phyloP scores from a whole-genome alignment of 1,284 basidiomycete genomes.

The Ustilago nuda region DNA sequence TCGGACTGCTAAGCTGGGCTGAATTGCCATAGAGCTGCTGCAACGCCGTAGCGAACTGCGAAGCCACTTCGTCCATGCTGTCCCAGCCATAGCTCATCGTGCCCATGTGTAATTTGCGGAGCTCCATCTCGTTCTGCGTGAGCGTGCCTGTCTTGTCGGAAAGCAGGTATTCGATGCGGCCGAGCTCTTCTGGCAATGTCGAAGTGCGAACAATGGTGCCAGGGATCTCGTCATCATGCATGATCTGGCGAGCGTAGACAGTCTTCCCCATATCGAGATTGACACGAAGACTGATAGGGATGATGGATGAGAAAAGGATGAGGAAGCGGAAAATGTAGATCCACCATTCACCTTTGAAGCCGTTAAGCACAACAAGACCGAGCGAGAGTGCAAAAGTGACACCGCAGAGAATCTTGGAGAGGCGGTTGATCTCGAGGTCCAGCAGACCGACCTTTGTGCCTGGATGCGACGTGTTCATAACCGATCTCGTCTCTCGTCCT shows the following conservation, averaged over 20 bases:
- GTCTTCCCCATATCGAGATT: slow-evolving; percentile 99
- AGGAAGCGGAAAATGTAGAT: slow-evolving; percentile 96
- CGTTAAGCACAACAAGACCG: slow-evolving; percentile 92
- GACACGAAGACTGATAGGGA: slow-evolving; percentile 97
- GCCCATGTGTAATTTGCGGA: slow-evolving; percentile 98
- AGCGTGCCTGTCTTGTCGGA: slow-evolving; percentile 98
- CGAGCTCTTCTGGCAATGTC: slow-evolving; percentile 95
- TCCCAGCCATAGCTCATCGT: slow-evolving; percentile 97
- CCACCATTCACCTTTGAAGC: slow-evolving; percentile 95
- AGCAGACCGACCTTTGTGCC: slow-evolving; percentile 92
- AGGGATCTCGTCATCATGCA: slow-evolving; percentile 91
- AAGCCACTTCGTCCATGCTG: slow-evolving; percentile 96
- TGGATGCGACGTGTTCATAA: slow-evolving; percentile 99
- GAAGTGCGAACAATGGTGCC: slow-evolving; percentile 95
- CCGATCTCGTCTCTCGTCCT: slow-evolving; percentile 91
- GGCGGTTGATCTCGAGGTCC: slow-evolving; percentile 92
- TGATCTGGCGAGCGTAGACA: slow-evolving; percentile 94
- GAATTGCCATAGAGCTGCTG: slow-evolving; percentile 64
- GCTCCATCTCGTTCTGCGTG: slow-evolving; percentile 99
- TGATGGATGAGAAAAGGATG: slow-evolving; percentile 97
- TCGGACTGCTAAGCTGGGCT: slow-evolving; percentile 31
- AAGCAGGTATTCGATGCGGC: slow-evolving; percentile 92
- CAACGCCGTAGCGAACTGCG: slow-evolving; percentile 85
- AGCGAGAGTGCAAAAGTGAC: slow-evolving; percentile 93
- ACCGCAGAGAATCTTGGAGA: slow-evolving; percentile 95